Evolutionary conservation across 345 rosid species (phyloP), one percentile per base, ranked within the genome.

Genomic region (Trapa bicornis): DNA sequence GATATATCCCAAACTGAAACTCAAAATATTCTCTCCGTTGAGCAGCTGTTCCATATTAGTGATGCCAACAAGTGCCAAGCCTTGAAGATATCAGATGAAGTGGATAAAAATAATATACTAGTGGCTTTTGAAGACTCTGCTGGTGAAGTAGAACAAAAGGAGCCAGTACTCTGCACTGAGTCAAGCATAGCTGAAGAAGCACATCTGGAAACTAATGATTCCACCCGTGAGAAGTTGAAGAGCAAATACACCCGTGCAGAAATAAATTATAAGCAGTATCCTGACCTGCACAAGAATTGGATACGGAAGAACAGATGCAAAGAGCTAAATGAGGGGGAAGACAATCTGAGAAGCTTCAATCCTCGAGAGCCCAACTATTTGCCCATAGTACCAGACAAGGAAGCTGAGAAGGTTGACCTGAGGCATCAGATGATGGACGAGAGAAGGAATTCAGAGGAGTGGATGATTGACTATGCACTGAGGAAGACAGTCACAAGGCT

Each of bases 381-480:
- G 67, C 85, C 95, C 1, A 1, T 83, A 47, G 82, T 78, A 33
- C 76, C 79, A 5, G 91, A 81, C 8, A 79, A 82, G 2, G 95
- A 87, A 41, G 69, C 84, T 17, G 96, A 89, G 61, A 91, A 80
- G 70, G 90, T 95, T 67, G 85, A 78, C 75, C 85, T 95, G 45
- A 83, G 77, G 89, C 97, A 91, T 72, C 97, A 82, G 66, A 81
- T 76, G 73, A 78, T 71, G 56, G 86, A 82, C 61, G 97, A 84
- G 61, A 91, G 86, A 83, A 91, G 72, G 79, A 85, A 80, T 71
- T 73, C 91, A 5, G 93, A 89, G 67, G 96, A 95, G 70, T 91
- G 97, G 99, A 95, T 95, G 99, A 71, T 91, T 50, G 97, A 95
- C 80, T 76, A 80, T 65, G 90, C 96, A 37, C 88, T 95, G 67